phyloP scores from a whole-genome alignment of 2,329 filamentous ascomycete genomes.

The Alternaria brassicicola region DNA sequence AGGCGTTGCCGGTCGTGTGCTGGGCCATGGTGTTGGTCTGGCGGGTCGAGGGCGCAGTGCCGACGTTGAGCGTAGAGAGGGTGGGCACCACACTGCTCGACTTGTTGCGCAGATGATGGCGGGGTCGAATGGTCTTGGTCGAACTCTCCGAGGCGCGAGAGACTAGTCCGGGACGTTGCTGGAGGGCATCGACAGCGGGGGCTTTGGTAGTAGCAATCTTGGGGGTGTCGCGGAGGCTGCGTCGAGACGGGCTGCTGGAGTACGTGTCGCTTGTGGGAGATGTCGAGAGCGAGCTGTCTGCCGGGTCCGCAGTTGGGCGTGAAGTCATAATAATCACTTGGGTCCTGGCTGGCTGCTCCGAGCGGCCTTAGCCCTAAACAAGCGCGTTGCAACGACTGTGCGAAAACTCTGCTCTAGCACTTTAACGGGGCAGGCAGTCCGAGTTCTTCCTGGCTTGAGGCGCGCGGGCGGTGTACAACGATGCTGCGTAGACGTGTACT shows the following conservation, averaged over 20 bases:
- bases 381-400: constrained; percentile 34
- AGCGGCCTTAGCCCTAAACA: constrained; percentile 42
- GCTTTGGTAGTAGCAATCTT: constrained; percentile 24
- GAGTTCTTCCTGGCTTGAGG: constrained; percentile 30
- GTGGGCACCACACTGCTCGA: constrained; percentile 54
- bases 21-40: constrained; percentile 42
- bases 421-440: constrained; percentile 43
- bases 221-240: constrained; percentile 22
- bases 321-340: constrained; percentile 45
- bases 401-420: constrained; percentile 44
- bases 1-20: constrained; percentile 47
- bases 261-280: constrained; percentile 18
- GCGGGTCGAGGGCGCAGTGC: constrained; percentile 37
- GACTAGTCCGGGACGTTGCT: constrained; percentile 40
- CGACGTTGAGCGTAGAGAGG: constrained; percentile 47
- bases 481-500: constrained; percentile 25
- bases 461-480: constrained; percentile 36
- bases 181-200: constrained; percentile 38
- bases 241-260: constrained; percentile 23
- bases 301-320: constrained; percentile 34
- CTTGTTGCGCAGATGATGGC: constrained; percentile 45
- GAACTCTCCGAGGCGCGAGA: constrained; percentile 39
- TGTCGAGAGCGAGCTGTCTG: constrained; percentile 20
- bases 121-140: constrained; percentile 37
- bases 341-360: constrained; percentile 36